phyloP scores from a whole-genome alignment of 495 filamentous ascomycete genomes.

The Choiromyces venosus region DNA sequence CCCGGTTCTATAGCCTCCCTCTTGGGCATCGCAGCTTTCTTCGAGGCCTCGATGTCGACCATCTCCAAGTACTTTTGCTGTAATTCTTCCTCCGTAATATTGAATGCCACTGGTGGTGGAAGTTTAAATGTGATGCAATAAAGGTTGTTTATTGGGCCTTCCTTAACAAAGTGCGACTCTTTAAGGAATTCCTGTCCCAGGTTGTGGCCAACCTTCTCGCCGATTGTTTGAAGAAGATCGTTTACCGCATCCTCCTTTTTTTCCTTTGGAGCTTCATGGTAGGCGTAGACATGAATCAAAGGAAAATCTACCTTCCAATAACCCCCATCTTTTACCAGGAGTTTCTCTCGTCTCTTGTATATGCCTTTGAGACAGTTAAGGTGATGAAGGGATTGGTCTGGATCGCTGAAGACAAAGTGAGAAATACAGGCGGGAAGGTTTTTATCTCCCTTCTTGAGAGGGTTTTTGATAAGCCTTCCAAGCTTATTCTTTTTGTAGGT shows the following conservation, averaged over 20 bases:
- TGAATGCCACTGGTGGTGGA: not conserved
- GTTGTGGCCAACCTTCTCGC: not conserved
- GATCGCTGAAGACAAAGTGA: slow-evolving; percentile 77
- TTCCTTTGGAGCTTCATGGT: not conserved
- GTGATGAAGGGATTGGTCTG: not conserved
- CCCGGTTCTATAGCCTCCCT: not conserved
- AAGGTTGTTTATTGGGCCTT: not conserved
- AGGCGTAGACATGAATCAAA: not conserved
- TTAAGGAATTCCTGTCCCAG: not conserved
- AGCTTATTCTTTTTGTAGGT: slow-evolving; percentile 47
- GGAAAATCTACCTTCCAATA: not conserved
- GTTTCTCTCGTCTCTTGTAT: not conserved
- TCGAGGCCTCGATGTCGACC: not conserved
- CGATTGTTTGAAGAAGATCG: not conserved
- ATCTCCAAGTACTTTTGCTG: not conserved
- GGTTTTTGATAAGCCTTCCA: slow-evolving; percentile 24
- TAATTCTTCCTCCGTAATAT: not conserved
- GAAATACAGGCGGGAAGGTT: slow-evolving; percentile 62
- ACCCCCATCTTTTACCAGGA: not conserved
- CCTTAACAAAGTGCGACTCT: not conserved
- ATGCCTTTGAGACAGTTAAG: not conserved
- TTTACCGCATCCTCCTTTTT: not conserved
- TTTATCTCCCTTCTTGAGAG: slow-evolving; percentile 46
- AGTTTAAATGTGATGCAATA: not conserved
- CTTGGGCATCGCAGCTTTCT: not conserved